A percentile compares a stretch with the other conserved stretches of the same genome.
Conservation (phyloP, 768 basidiomycete genomes). For the Gymnopilus dilepis region DNA sequence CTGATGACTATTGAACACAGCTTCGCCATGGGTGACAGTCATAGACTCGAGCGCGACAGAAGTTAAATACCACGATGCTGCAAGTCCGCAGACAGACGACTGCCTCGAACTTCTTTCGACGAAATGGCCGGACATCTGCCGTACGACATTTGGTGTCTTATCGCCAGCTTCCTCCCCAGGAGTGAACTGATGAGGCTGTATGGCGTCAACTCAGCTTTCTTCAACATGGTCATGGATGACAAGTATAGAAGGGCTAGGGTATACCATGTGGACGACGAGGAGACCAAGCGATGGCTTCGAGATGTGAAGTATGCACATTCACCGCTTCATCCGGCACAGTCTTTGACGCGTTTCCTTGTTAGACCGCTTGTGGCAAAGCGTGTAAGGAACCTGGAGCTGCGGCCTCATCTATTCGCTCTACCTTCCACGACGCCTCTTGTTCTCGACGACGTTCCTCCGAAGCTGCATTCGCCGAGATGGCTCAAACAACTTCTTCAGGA, state of each 20-base stretch:
- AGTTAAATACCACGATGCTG: not conserved
- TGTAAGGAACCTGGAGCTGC: slow-evolving; percentile 14
- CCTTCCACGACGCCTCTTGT: not conserved
- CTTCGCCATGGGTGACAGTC: not conserved
- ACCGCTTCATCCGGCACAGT: not conserved
- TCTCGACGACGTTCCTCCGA: too few relatives aligned
- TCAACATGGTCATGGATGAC: slow-evolving; percentile 30
- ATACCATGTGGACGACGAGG: slow-evolving; percentile 11
- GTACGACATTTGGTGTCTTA: slow-evolving; percentile 36
- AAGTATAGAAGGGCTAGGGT: slow-evolving; percentile 17
- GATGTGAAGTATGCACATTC: slow-evolving; percentile 16
- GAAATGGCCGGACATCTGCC: slow-evolving; percentile 20
- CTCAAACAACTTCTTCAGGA: too few relatives aligned
- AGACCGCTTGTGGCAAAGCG: slow-evolving; percentile 5
- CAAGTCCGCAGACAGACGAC: not conserved
- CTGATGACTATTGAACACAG: slow-evolving; percentile 1
- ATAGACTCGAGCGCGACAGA: not conserved
- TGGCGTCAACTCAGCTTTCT: slow-evolving; percentile 33
- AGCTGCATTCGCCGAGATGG: too few relatives aligned
- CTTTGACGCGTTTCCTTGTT: not conserved
- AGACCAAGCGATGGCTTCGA: slow-evolving; percentile 10
- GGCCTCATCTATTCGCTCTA: slow-evolving; percentile 17
- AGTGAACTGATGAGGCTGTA: slow-evolving; percentile 24
- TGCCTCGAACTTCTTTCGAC: not conserved
- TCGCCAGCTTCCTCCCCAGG: slow-evolving; percentile 34